Conservation (phyloP, 2,329 filamentous ascomycete species). For the Periconia sp. region DNA sequence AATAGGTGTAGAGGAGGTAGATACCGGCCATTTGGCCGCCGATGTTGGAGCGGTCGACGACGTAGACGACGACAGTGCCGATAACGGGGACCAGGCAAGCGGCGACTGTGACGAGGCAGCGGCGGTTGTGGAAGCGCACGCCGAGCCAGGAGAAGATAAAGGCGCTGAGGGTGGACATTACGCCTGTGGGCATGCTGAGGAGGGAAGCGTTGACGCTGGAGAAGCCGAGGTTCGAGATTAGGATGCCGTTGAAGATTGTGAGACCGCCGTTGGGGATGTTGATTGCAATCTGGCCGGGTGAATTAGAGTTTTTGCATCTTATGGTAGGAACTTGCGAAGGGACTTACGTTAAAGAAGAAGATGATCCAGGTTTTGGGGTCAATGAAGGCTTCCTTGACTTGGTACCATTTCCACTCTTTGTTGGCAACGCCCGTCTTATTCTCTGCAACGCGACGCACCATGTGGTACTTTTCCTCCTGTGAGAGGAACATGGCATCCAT, state of each 20-base stretch:
- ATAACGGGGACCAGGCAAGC: not conserved
- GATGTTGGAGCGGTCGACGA: slow-evolving; percentile 18
- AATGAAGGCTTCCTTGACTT: slow-evolving; percentile 47
- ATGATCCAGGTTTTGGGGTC: slow-evolving; percentile 45
- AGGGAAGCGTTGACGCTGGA: slow-evolving; percentile 28
- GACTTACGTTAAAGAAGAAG: slow-evolving; percentile 33
- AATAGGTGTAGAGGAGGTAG: slow-evolving; percentile 32
- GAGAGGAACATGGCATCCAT: slow-evolving; percentile 18
- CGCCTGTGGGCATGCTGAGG: slow-evolving; percentile 29
- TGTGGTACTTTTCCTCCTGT: slow-evolving; percentile 16
- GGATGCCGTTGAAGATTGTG: slow-evolving; percentile 30
- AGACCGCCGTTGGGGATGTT: slow-evolving; percentile 41
- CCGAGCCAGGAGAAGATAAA: slow-evolving; percentile 43
- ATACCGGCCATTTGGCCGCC: slow-evolving; percentile 11
- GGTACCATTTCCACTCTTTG: slow-evolving; percentile 35
- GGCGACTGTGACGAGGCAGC: not conserved
- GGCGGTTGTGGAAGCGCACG: slow-evolving; percentile 13
- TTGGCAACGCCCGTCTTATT: slow-evolving; percentile 44
- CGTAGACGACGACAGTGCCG: slow-evolving; percentile 4
- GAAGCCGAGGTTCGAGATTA: slow-evolving; percentile 40
- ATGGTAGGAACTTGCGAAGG: too few relatives aligned
- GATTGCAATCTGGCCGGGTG: not conserved
- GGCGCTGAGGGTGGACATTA: slow-evolving; percentile 36
- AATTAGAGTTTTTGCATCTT: not conserved
- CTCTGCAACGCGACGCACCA: slow-evolving; percentile 22